phyloP scores from a whole-genome alignment of 23 red algal genomes.

The Chondrus crispus region DNA sequence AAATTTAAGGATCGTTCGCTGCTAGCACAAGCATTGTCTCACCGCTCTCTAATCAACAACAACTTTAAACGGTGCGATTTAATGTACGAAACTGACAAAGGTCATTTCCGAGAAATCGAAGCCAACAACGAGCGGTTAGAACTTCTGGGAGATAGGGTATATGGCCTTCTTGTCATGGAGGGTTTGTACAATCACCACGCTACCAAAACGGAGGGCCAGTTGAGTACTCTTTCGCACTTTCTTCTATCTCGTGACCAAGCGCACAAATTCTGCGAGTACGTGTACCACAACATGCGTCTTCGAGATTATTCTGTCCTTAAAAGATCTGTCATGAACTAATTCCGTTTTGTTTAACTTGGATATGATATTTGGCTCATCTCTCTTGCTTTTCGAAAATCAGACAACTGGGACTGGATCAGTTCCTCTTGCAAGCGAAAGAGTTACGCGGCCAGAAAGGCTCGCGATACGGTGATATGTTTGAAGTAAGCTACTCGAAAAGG shows the following conservation, averaged over 20 bases:
- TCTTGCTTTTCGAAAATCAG: neutral
- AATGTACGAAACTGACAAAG: neutral
- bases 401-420: slow-evolving; percentile 11
- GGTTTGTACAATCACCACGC: neutral
- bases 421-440: neutral
- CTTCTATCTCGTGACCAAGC: slow-evolving; percentile 11
- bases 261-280: neutral
- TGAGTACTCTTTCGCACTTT: slow-evolving; percentile 14
- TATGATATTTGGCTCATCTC: too few species aligned
- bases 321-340: too few species aligned
- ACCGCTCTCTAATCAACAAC: slow-evolving; percentile 30
- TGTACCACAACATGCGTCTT: neutral
- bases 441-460: slow-evolving; percentile 32
- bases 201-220: neutral
- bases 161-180: slow-evolving; percentile 14
- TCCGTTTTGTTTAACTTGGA: too few species aligned
- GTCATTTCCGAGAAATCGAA: neutral
- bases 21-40: slow-evolving; percentile 29
- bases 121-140: slow-evolving; percentile 36
- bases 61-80: neutral
- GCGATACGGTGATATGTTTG: slow-evolving; percentile 44
- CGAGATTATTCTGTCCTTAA: too few species aligned
- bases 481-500: slow-evolving; percentile 22
- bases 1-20: slow-evolving; percentile 29
- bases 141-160: slow-evolving; percentile 31